Evolutionary conservation across 345 rosid species (phyloP), one percentile per base, ranked within the genome.

Genomic region (Laguncularia racemosa): DNA sequence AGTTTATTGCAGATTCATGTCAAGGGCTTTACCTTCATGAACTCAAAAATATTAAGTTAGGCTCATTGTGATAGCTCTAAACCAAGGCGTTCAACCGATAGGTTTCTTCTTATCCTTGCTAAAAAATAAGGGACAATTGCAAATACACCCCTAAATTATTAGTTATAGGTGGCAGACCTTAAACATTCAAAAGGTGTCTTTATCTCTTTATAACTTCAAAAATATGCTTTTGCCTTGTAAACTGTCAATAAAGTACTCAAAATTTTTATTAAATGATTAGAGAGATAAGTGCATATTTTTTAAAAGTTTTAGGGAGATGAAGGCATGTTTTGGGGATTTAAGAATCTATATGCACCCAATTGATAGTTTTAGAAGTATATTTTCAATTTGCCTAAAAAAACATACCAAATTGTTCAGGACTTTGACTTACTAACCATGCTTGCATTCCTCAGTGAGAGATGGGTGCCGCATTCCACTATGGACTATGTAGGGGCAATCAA

Each of bases 401-500:
- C 1, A 33, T 9, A 33, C 7, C 9, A 7, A 33, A 33, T 9
- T 33, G 9, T 33, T 33, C 40, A 33, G 40, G 40, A 33, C 1
- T 5, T 33, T 5, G 11, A 33, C 40, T 33, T 33, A 33, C 40
- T 10, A 33, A 33, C 7, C 7, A 33, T 33, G 40, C 50, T 56
- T 45, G 20, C n/a, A 18, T 33, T 18, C 21, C 21, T 21, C 54
- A 84, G 97, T 58, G 97, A 90, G 75, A 72, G 84, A 50, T 90
- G 97, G 97, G 81, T 86, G 55, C 60, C 86, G 67, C 95, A 81
- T 78, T 90, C 92, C 19, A 86, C 88, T 9, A 67, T 50, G 57
- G 80, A 76, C 52, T 86, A 86, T 62, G 88, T 90, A 21, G 74
- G 62, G 52, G 68, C 65, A 26, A 54, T 84, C 95, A 0, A 63